A percentile compares a stretch with the other conserved stretches of the same genome.
Evolutionary conservation across 2,329 filamentous ascomycete species (phyloP).

Genomic region (Colletotrichum navitas): DNA sequence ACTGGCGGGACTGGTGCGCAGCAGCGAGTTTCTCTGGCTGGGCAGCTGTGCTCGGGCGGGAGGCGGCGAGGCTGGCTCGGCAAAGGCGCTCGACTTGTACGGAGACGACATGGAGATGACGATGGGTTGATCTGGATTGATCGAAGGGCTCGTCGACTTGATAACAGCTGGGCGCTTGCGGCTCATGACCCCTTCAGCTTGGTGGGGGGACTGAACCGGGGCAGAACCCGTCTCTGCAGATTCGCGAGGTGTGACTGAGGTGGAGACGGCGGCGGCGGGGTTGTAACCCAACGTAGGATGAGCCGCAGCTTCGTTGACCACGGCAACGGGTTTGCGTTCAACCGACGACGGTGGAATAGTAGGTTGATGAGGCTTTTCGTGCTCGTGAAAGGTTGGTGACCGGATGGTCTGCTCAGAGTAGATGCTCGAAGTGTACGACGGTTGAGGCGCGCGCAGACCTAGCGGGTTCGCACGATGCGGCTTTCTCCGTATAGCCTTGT

Average conservation of each 20-base stretch:
- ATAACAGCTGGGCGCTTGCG: slow-evolving; percentile 53
- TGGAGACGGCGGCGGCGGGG: slow-evolving; percentile 68
- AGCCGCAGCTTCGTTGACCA: slow-evolving; percentile 56
- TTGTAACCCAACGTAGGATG: slow-evolving; percentile 74
- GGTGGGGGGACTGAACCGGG: slow-evolving; percentile 53
- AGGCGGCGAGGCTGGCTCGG: slow-evolving; percentile 36
- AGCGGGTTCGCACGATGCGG: slow-evolving; percentile 52
- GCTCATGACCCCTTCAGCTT: slow-evolving; percentile 54
- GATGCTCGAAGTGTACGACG: slow-evolving; percentile 49
- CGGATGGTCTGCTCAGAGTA: slow-evolving; percentile 47
- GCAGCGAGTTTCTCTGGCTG: slow-evolving; percentile 31
- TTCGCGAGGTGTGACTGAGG: slow-evolving; percentile 56
- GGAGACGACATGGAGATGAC: slow-evolving; percentile 52
- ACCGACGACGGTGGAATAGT: not conserved
- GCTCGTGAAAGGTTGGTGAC: slow-evolving; percentile 37
- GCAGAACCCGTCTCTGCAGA: slow-evolving; percentile 54
- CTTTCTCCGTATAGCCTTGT: slow-evolving; percentile 61
- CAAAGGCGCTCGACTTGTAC: slow-evolving; percentile 49
- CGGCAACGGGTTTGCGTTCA: not conserved
- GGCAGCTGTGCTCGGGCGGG: slow-evolving; percentile 37
- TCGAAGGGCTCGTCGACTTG: slow-evolving; percentile 43
- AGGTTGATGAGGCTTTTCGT: slow-evolving; percentile 43
- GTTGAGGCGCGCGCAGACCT: slow-evolving; percentile 38
- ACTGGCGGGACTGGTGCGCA: slow-evolving; percentile 22
- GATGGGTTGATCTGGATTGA: slow-evolving; percentile 46